Base-by-base conservation (phyloP, 148 eudicot species). In the Polygonum aviculare region DNA sequence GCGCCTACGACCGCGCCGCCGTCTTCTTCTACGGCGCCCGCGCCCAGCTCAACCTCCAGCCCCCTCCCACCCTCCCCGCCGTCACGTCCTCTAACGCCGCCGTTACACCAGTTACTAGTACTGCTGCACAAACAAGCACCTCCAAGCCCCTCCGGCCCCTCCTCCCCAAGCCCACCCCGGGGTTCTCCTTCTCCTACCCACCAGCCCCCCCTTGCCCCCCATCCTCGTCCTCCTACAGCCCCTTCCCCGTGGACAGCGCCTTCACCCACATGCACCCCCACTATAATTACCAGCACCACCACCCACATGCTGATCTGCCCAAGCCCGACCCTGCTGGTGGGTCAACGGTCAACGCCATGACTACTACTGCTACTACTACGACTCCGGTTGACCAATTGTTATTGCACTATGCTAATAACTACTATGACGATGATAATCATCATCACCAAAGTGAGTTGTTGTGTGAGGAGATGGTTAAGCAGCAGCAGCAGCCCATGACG, bases 1-100 rank as follows among this genome's bases (percentile, higher is more conserved):
- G 95, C 0, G 97, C 98, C 0, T 94, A 94, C 39, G 98, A 94
- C 86, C 94, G 97, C 2, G 98, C 98, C 8, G 98, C 98, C 16
- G 65, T 86, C 1, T 78, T 91, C 0, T 86, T 94, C 1, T 87
- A 94, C 67, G 98, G 98, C 0, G 76, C 94, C 2, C 83, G 86
- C 50, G 97, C 98, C 0, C 98, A 94, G 76, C 93, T 94, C 21
- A 94, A 94, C 18, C 84, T 94, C 11, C 94, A 90, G n/a, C 89
- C 93, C 1, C 79, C 88, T 47, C 80, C 15, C 9, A 12, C 40
- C 12, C 4, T 5, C 7, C 12, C 75, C 50, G 1, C 73, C 2
- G 54, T 54, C 0, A 47, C 80, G 0, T 39, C 86, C n/a, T 74
- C 89, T 3, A 38, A 7, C 45, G 0, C 45, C 47, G 0, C 47